Conservation (phyloP, 2,329 filamentous ascomycete genomes). For the Microcyclosporella mali region DNA sequence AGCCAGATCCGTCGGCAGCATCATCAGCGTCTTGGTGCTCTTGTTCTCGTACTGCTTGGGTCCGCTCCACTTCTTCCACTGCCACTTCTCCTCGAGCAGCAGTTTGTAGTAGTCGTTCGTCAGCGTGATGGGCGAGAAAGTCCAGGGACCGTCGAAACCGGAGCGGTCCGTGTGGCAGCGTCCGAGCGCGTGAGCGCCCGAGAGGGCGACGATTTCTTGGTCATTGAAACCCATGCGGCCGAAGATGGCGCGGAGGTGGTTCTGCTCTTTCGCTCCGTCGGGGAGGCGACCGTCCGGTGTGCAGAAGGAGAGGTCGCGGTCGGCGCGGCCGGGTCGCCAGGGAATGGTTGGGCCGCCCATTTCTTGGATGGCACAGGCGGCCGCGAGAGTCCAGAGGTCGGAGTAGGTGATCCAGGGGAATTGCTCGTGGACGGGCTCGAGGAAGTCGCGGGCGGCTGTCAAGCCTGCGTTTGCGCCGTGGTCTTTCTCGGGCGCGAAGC, state of each 20-base stretch:
- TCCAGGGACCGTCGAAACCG: slow-evolving; percentile 85
- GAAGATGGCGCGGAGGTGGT: slow-evolving; percentile 88
- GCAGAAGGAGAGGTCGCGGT: slow-evolving; percentile 75
- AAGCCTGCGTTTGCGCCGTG: slow-evolving; percentile 94
- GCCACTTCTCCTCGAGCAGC: slow-evolving; percentile 87
- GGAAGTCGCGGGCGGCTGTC: slow-evolving; percentile 79
- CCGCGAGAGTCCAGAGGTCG: slow-evolving; percentile 90
- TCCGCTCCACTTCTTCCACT: slow-evolving; percentile 84
- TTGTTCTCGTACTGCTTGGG: slow-evolving; percentile 88
- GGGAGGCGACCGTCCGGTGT: slow-evolving; percentile 89
- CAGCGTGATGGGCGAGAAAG: slow-evolving; percentile 81
- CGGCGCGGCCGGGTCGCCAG: slow-evolving; percentile 78
- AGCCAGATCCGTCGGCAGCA: slow-evolving; percentile 88
- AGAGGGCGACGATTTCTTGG: slow-evolving; percentile 87
- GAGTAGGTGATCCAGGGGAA: slow-evolving; percentile 96
- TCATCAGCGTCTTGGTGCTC: slow-evolving; percentile 84
- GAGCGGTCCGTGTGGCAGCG: slow-evolving; percentile 85
- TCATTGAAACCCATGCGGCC: slow-evolving; percentile 97
- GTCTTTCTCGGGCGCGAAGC: slow-evolving; percentile 79
- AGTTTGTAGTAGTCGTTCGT: slow-evolving; percentile 95
- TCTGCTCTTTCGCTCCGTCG: slow-evolving; percentile 69
- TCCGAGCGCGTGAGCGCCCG: slow-evolving; percentile 78
- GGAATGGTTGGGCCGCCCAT: slow-evolving; percentile 85
- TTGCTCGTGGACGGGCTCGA: slow-evolving; percentile 82
- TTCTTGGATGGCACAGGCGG: slow-evolving; percentile 83